Evolutionary conservation across 768 basidiomycete species (phyloP), one percentile per base, ranked within the genome.

Genomic region (Sistotremastrum suecicum): DNA sequence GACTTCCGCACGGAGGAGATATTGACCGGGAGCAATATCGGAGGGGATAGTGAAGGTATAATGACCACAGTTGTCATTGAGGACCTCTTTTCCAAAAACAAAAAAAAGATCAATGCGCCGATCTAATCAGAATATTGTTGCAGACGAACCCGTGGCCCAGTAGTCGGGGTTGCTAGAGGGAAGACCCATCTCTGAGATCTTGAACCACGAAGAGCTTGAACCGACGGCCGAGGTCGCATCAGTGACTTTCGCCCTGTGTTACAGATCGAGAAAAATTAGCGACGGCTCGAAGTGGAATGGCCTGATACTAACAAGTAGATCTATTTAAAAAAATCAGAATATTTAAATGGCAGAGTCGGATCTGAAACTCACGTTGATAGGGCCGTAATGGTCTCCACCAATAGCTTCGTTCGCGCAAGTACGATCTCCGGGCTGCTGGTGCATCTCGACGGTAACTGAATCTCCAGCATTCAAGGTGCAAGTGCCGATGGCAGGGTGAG

Each of bases 11-110:
- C 68, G 71, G 51, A 78, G 68, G 33, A 70, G 60, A 51, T 71
- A 71, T 51, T 71, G 57, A 7, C 70, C 70, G 37, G 67, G 61
- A 3, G 64, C 63, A 48, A 71, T 64, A 44, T 57, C 59, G 2
- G 51, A 39, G 7, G 70, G 70, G 32, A 71, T 60, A 37, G 62
- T 71, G 64, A 74, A 70, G 3, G 67, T 70, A 53, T 61, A 72
- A 54, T 72, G 70, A n/a, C 71, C 72, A 46, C 71, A 74, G 57
- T 74, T 73, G 46, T 71, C 64, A 51, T 66, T 65, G 35, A 67
- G 51, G 36, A 65, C 60, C 52, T 62, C 61, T 20, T 20, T 20
- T 20, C 20, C n/a, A n/a, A n/a, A n/a, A n/a, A n/a, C n/a, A n/a
- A n/a, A 20, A 20, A 20, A 40, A 34, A 31, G 7, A 31, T 38